These are phyloP conservation scores for Alternaria arbusti DNA, from an alignment of 2,329 filamentous ascomycete species.

Conservation along the genomic window DNA sequence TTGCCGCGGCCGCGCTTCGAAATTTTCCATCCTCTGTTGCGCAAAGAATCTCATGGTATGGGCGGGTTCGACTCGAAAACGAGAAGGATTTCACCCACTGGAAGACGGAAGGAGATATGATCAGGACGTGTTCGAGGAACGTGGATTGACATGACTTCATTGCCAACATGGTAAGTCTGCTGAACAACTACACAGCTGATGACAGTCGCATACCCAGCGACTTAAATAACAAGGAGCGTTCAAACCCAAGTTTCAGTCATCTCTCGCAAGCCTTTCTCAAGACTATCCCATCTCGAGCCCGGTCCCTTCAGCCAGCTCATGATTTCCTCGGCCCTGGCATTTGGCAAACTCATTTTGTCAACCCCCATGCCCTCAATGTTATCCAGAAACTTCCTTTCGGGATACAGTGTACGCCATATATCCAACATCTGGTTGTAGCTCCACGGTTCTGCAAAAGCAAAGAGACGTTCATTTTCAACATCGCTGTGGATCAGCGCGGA, in stretches of 20 bases:
- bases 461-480: slow-evolving; percentile 59
- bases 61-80: not conserved
- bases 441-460: slow-evolving; percentile 58
- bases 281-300: slow-evolving; percentile 34
- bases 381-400: slow-evolving; percentile 46
- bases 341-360: slow-evolving; percentile 27
- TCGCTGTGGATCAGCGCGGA: slow-evolving; percentile 57
- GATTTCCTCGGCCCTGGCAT: slow-evolving; percentile 32
- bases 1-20: not conserved
- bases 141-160: not conserved
- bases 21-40: not conserved
- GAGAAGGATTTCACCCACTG: not conserved
- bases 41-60: not conserved
- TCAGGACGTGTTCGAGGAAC: not conserved
- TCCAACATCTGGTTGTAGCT: slow-evolving; percentile 55
- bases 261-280: slow-evolving; percentile 30
- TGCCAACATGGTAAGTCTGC: not conserved
- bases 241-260: slow-evolving; percentile 19
- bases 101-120: rapidly evolving
- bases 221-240: not conserved
- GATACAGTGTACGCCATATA: slow-evolving; percentile 48
- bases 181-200: not conserved
- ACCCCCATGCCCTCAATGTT: slow-evolving; percentile 23
- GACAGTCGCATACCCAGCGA: not conserved
- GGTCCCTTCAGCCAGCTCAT: slow-evolving; percentile 35